phyloP scores from a whole-genome alignment of 176 grass and related monocot genomes.

The Lolium rigidum region DNA sequence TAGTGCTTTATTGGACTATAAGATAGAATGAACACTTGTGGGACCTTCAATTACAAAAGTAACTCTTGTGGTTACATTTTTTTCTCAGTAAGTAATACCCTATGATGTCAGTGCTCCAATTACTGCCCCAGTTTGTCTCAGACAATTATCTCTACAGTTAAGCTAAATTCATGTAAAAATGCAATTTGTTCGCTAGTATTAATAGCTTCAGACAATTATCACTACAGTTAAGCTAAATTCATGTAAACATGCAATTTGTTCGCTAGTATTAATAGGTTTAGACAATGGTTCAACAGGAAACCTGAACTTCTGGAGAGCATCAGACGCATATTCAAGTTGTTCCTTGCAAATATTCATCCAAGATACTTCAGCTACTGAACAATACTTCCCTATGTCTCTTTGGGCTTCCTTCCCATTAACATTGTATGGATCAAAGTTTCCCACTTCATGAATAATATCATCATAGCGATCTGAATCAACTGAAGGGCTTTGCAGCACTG shows the following conservation, averaged over 20 bases:
- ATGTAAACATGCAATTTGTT: slow-evolving; percentile 5
- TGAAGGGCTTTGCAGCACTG: slow-evolving; percentile 60
- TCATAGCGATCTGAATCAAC: slow-evolving; percentile 52
- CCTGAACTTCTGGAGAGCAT: slow-evolving; percentile 90
- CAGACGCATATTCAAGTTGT: slow-evolving; percentile 90
- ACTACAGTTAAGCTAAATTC: not conserved
- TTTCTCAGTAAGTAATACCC: not conserved
- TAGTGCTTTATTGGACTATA: not conserved
- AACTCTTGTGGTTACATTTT: not conserved
- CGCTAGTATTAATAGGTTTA: slow-evolving; percentile 21
- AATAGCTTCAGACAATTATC: not conserved
- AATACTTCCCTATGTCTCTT: slow-evolving; percentile 85
- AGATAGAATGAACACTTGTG: not conserved
- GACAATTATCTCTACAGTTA: not conserved
- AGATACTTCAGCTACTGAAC: slow-evolving; percentile 72
- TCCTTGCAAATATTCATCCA: slow-evolving; percentile 92
- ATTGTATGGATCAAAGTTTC: slow-evolving; percentile 75
- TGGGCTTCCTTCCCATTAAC: slow-evolving; percentile 72
- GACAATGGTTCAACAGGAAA: slow-evolving; percentile 36
- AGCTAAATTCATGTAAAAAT: not conserved
- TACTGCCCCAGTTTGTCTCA: not conserved
- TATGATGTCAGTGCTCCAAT: not conserved
- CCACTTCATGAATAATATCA: slow-evolving; percentile 51
- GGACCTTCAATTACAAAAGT: slow-evolving; percentile 16
- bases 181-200: slow-evolving; percentile 11